Evolutionary conservation across 768 basidiomycete genomes (phyloP), one percentile per base, ranked within the genome.

Genomic region (Rhodotorula kratochvilovae): DNA sequence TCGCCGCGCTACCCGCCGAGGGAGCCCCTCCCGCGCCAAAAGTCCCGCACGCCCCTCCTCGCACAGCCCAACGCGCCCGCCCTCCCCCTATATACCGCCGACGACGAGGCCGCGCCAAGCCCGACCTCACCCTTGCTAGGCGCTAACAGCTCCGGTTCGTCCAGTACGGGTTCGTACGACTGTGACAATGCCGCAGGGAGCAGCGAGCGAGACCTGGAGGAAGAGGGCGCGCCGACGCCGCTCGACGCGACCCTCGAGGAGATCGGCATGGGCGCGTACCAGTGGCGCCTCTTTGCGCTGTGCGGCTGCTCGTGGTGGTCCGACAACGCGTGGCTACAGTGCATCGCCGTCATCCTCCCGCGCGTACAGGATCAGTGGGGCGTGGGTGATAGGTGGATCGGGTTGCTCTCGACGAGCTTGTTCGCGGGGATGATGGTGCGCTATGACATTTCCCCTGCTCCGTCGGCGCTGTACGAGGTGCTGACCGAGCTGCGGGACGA

Each of bases 391-490:
- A 84, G 83, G 58, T 86, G 86, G 73, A 90, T 94, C 60, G 95
- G 93, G 33, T 79, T 85, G 2, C 81, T 97, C 23, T 94, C 92
- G 0, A 90, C 92, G 7, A 87, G 89, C 8, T 92, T 91, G 86
- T 93, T 93, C 78, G 87, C 85, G 19, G 91, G 95, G n/a, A 98
- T 98, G 95, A 96, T 97, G 92, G 79, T 96, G 61, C 91, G 94
- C 3, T 90, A 1, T 91, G 2, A 81, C 93, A n/a, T 31, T 12
- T 51, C 12, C 7, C 6, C 45, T 23, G 19, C 10, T 33, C 27
- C 25, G 16, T 33, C 19, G 27, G 48, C 56, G 11, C 31, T 13
- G 29, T 23, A 2, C n/a, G 5, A 12, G 16, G 12, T 8, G 21
- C 29, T 42, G 2, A 21, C 36, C 1, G 8, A 11, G 23, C 13